These are phyloP conservation scores for Gloeophyllum trabeum DNA, from an alignment of 768 basidiomycete species.

Conservation along the genomic window DNA sequence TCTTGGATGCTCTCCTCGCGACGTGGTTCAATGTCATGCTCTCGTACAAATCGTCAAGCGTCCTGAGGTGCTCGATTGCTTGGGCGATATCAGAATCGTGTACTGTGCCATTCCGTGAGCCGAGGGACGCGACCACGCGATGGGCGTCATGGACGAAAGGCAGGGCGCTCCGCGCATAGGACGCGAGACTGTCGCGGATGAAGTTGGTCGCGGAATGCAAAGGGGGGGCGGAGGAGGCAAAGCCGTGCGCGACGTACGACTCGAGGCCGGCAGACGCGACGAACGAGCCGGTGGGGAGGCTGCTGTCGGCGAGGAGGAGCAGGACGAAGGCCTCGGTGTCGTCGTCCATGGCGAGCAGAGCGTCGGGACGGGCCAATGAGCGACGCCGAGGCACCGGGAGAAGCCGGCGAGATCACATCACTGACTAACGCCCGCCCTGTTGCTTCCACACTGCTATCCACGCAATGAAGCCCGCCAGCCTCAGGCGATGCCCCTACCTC, in stretches of 20 bases:
- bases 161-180: conserved; percentile 68
- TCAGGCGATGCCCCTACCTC: too few relatives aligned
- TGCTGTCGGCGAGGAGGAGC: conserved; percentile 79
- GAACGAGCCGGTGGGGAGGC: conserved; percentile 95
- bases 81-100: conserved; percentile 8
- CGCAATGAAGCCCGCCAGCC: too few relatives aligned
- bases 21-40: conserved; percentile 86
- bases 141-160: conserved; percentile 76
- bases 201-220: conserved; percentile 41
- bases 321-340: conserved; percentile 64
- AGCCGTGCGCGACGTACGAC: conserved; percentile 81
- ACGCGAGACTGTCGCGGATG: conserved; percentile 57
- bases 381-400: too few relatives aligned
- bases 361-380: too few relatives aligned
- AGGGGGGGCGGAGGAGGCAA: conserved; percentile 27
- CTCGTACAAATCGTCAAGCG: conserved; percentile 73
- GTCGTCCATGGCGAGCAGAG: too few relatives aligned
- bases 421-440: too few relatives aligned
- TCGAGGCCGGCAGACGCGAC: conserved; percentile 92
- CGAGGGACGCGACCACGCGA: conserved; percentile 17
- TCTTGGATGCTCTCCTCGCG: conserved; percentile 72
- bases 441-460: too few relatives aligned
- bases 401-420: too few relatives aligned
- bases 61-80: conserved; percentile 31
- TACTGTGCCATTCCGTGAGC: conserved; percentile 2